These are phyloP conservation scores for Dictyostelium discoideum DNA, from an alignment of 78 protist species.

Conservation along the genomic window dicty_2.7 NC_007090.3:303001-303500, in stretches of 20 bases:
- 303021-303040: not conserved
- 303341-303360: not conserved
- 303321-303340: not conserved
- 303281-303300: not conserved
- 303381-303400: slow-evolving; percentile 54
- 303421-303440: not conserved
- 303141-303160: not conserved
- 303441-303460: not conserved
- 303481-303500: slow-evolving; percentile 12
- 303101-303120: not conserved
- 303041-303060: not conserved
- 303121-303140: not conserved
- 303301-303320: not conserved
- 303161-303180: slow-evolving; percentile 21
- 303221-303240: not conserved
- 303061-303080: not conserved
- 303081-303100: not conserved
- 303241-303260: not conserved
- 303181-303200: not conserved
- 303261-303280: slow-evolving; percentile 12
- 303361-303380: not conserved
- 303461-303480: not conserved
- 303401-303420: slow-evolving; percentile 41
- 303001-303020: not conserved
- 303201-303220: not conserved